Evolutionary conservation across 2,329 filamentous ascomycete species (phyloP).

Genomic region (Aspergillus sp.): DNA sequence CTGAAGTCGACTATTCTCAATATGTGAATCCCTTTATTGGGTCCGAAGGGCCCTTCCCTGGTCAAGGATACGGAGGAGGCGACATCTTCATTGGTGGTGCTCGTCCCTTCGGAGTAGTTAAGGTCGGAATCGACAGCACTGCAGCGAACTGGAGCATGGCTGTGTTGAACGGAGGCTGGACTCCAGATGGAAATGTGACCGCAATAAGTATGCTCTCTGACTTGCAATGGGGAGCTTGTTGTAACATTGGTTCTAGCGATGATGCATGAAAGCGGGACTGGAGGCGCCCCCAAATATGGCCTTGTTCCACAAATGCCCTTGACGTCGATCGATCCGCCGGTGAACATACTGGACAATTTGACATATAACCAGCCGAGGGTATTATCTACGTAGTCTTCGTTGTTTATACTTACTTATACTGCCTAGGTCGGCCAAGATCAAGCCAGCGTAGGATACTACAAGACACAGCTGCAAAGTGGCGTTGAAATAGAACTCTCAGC

Average conservation of each 20-base stretch:
- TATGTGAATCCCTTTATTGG: conserved; percentile 51
- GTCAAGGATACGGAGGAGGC: conserved; percentile 40
- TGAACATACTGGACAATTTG: conserved; percentile 45
- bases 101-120: conserved; percentile 45
- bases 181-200: conserved; percentile 51
- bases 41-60: conserved; percentile 46
- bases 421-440: conserved; percentile 47
- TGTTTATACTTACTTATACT: not conserved
- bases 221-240: not conserved
- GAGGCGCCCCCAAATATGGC: conserved; percentile 44
- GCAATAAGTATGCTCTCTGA: conserved; percentile 41
- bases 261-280: conserved; percentile 53
- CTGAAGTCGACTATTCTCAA: conserved; percentile 28
- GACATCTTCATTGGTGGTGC: conserved; percentile 48
- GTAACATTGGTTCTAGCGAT: conserved; percentile 20
- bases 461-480: conserved; percentile 57
- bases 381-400: conserved; percentile 25
- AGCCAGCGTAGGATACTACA: conserved; percentile 64
- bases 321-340: conserved; percentile 34
- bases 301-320: conserved; percentile 37
- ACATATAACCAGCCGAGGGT: conserved; percentile 57
- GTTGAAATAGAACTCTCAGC: conserved; percentile 65
- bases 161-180: conserved; percentile 44
- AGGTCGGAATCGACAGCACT: conserved; percentile 43
- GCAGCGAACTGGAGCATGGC: conserved; percentile 37